Evolutionary conservation across 768 basidiomycete species (phyloP).

Genomic region (Cystobasidium ongulense): DNA sequence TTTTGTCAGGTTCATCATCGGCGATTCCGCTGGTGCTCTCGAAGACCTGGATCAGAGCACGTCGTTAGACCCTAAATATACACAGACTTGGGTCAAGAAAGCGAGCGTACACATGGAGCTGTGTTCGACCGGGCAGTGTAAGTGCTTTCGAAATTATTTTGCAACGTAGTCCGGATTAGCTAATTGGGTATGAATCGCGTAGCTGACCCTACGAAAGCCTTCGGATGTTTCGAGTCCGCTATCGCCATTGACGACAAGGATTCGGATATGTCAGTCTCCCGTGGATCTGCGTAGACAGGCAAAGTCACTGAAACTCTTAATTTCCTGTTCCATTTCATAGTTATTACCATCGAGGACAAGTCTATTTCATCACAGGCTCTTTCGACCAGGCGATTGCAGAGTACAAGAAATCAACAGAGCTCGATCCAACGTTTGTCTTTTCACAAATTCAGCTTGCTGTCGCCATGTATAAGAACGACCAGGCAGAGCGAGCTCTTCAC

Average conservation of each 20-base stretch:
- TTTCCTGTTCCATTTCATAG: neutral
- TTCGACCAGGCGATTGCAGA: slow-evolving; percentile 76
- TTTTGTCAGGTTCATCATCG: slow-evolving; percentile 66
- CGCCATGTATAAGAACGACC: slow-evolving; percentile 84
- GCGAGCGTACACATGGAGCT: slow-evolving; percentile 97
- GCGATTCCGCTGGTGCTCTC: slow-evolving; percentile 72
- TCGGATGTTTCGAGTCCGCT: slow-evolving; percentile 84
- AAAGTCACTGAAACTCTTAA: neutral
- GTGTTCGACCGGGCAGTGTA: slow-evolving; percentile 43
- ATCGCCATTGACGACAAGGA: slow-evolving; percentile 71
- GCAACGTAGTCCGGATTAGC: neutral
- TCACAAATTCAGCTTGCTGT: slow-evolving; percentile 95
- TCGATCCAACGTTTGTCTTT: slow-evolving; percentile 86
- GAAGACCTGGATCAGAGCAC: slow-evolving; percentile 71
- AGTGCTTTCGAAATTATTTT: neutral
- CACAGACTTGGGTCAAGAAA: slow-evolving; percentile 89
- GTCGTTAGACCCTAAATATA: slow-evolving; percentile 56
- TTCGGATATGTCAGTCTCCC: slow-evolving; percentile 59
- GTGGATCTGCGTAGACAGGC: neutral
- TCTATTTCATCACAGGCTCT: slow-evolving; percentile 89
- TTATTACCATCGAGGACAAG: slow-evolving; percentile 98
- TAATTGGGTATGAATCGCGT: neutral
- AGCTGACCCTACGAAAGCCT: slow-evolving; percentile 65
- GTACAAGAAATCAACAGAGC: slow-evolving; percentile 77
- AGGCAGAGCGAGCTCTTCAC: slow-evolving; percentile 72